phyloP scores from a whole-genome alignment of 768 basidiomycete species.

The Tylopilus cervinicoccineus region DNA sequence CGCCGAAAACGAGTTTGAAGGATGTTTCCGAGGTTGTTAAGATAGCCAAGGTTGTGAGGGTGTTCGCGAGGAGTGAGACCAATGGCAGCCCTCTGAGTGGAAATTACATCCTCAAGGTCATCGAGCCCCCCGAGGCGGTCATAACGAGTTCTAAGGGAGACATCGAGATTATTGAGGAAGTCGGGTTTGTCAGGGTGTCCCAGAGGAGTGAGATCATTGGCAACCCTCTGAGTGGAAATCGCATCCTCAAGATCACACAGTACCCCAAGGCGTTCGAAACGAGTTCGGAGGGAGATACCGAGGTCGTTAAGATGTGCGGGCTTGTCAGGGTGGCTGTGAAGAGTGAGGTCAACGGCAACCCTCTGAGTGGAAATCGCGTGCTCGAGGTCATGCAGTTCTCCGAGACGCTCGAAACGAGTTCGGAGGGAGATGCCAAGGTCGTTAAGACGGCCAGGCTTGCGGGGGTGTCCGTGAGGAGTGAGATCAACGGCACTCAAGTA shows the following conservation, averaged over 20 bases:
- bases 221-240: neutral
- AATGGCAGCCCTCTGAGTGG: no score
- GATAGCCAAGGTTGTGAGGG: no score
- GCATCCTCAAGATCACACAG: neutral
- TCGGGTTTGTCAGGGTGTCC: no score
- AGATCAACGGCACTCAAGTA: neutral
- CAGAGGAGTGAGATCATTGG: no score
- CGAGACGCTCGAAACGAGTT: neutral
- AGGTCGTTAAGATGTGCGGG: neutral
- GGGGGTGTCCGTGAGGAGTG: neutral
- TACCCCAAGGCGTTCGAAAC: neutral
- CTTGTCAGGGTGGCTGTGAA: neutral
- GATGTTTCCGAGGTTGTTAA: no score
- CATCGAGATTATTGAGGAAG: no score
- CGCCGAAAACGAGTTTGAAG: no score
- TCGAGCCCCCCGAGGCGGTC: no score
- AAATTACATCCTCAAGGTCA: no score
- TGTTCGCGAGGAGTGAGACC: no score
- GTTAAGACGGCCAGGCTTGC: neutral
- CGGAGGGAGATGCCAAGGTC: neutral
- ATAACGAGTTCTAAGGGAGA: no score
- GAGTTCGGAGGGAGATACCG: neutral
- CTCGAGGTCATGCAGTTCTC: neutral
- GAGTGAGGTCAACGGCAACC: neutral
- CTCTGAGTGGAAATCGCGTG: neutral